Evolutionary conservation across 495 filamentous ascomycete genomes (phyloP).

Genomic region (Aspergillus haitiensis): DNA sequence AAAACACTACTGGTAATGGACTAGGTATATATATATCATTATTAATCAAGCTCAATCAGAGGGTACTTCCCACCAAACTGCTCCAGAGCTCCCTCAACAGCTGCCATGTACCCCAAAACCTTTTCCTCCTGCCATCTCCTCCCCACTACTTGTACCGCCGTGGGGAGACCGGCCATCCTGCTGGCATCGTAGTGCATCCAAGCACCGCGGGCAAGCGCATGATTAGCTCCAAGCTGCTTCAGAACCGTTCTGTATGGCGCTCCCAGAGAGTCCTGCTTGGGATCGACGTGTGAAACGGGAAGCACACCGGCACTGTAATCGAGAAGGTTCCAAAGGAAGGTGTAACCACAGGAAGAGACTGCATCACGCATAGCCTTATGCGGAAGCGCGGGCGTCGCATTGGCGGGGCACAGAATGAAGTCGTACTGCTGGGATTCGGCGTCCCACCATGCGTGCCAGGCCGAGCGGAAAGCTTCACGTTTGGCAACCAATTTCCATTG

Average conservation of each 20-base stretch:
- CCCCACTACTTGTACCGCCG: conserved; percentile 84
- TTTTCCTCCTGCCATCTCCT: conserved; percentile 89
- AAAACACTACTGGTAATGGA: too few species aligned
- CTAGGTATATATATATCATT: background rate
- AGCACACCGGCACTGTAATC: conserved; percentile 87
- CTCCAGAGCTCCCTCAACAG: conserved; percentile 71
- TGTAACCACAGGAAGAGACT: conserved; percentile 89
- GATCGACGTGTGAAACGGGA: conserved; percentile 83
- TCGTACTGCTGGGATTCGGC: conserved; percentile 64
- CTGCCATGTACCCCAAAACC: conserved; percentile 81
- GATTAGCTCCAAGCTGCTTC: conserved; percentile 50
- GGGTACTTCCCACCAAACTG: conserved; percentile 59
- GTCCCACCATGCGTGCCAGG: conserved; percentile 84
- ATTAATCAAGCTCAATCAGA: conserved; percentile 59
- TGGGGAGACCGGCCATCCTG: conserved; percentile 84
- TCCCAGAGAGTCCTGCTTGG: conserved; percentile 63
- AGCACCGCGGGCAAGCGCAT: conserved; percentile 77
- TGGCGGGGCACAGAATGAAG: conserved; percentile 79
- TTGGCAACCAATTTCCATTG: conserved; percentile 78
- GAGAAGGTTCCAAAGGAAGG: conserved; percentile 91
- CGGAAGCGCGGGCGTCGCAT: conserved; percentile 87
- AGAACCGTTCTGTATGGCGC: conserved; percentile 51
- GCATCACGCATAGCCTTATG: conserved; percentile 85
- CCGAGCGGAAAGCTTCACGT: conserved; percentile 73
- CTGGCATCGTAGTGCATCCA: conserved; percentile 85